phyloP scores from a whole-genome alignment of 768 basidiomycete genomes.

The Russula compacta region DNA sequence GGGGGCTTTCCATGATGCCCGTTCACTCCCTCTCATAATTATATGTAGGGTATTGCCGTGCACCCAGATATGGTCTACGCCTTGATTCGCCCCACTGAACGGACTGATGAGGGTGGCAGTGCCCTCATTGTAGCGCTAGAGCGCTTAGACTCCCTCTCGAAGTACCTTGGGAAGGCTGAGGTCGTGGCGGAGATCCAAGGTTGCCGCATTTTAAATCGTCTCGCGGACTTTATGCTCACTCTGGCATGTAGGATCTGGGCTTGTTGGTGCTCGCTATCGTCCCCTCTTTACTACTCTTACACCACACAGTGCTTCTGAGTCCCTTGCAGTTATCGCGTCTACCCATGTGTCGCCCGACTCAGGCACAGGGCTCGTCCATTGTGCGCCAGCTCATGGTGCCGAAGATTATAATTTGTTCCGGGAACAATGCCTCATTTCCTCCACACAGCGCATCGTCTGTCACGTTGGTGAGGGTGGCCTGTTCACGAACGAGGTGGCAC shows the following conservation, averaged over 20 bases:
- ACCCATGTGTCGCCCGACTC: conserved; percentile 75
- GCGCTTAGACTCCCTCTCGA: conserved; percentile 25
- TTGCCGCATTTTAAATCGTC: not conserved
- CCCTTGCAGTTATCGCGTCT: conserved; percentile 47
- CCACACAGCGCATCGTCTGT: conserved; percentile 47
- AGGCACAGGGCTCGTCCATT: conserved; percentile 95
- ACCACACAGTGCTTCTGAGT: not conserved
- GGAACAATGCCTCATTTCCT: conserved; percentile 39
- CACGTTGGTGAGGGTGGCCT: conserved; percentile 75
- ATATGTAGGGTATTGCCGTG: conserved; percentile 75
- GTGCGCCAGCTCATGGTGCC: conserved; percentile 87
- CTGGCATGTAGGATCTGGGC: conserved; percentile 32
- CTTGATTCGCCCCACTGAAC: conserved; percentile 30
- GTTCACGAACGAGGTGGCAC: conserved; percentile 51
- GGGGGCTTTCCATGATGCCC: conserved; percentile 23
- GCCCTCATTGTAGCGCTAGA: conserved; percentile 31
- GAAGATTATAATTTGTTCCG: conserved; percentile 84
- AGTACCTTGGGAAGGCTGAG: conserved; percentile 30
- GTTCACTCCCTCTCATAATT: conserved; percentile 8
- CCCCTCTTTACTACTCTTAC: conserved; percentile 45
- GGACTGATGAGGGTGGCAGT: conserved; percentile 14
- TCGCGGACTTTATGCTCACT: not conserved
- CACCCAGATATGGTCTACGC: conserved; percentile 63
- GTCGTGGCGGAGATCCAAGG: conserved; percentile 27
- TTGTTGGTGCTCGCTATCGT: conserved; percentile 52